Conservation (phyloP, 2,329 filamentous ascomycete species). For the Aspergillus bombycis region DNA sequence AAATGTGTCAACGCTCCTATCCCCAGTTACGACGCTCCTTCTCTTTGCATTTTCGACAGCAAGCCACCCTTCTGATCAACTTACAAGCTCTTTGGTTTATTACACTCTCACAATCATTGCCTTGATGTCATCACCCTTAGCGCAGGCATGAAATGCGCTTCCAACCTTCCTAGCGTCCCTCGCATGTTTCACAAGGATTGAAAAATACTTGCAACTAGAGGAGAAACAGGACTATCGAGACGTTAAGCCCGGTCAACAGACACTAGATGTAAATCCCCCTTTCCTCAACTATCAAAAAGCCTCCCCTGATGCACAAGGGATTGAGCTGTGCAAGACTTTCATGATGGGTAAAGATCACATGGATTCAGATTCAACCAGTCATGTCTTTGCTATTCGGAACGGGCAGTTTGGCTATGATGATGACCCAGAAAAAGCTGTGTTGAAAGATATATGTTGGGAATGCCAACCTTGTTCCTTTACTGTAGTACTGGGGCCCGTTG, state of each 20-base stretch:
- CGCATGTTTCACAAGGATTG: conserved; percentile 1
- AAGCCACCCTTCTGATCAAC: not conserved
- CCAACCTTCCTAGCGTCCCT: not conserved
- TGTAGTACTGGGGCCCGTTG: too few species aligned
- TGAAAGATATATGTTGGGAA: not conserved
- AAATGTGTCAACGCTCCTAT: not conserved
- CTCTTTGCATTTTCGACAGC: not conserved
- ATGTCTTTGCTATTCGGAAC: not conserved
- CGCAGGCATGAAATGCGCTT: not conserved
- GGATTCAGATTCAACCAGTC: not conserved
- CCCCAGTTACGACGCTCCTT: conserved; percentile 1
- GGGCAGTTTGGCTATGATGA: not conserved
- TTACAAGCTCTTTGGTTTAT: not conserved
- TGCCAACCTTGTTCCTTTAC: not conserved
- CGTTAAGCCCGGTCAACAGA: not conserved
- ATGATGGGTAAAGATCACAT: not conserved
- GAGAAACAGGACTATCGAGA: not conserved
- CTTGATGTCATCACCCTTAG: not conserved
- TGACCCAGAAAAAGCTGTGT: not conserved
- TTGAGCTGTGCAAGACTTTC: not conserved
- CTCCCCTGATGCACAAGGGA: not conserved
- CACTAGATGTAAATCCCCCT: not conserved
- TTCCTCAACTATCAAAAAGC: not conserved
- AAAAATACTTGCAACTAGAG: not conserved
- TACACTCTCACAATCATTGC: conserved; percentile 1